These are phyloP conservation scores for Chaetoceros tenuissimus DNA, from an alignment of 108 stramenopile genomes.

Conservation along the genomic window DNA sequence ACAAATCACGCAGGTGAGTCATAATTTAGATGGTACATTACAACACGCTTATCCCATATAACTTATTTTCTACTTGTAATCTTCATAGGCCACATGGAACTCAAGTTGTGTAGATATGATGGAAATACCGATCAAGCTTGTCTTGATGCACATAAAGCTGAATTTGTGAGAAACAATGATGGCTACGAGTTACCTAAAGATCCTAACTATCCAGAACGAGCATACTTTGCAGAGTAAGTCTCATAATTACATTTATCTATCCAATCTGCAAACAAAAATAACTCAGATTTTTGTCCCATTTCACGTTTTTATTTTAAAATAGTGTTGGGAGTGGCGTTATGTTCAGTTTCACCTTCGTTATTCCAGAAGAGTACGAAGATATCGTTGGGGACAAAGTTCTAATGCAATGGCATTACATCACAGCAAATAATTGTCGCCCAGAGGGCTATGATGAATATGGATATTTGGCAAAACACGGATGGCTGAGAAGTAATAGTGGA, in stretches of 20 bases:
- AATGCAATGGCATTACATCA: constrained; percentile 32
- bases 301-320: neutral
- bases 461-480: neutral
- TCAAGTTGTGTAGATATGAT: neutral
- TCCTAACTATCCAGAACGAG: constrained; percentile 25
- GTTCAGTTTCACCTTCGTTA: constrained; percentile 13
- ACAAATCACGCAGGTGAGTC: neutral
- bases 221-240: constrained; percentile 11
- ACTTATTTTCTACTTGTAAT: neutral
- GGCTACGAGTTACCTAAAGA: constrained; percentile 20
- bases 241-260: constrained; percentile 6
- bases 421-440: constrained; percentile 23
- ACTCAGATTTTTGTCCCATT: neutral
- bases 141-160: constrained; percentile 14
- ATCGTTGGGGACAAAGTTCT: constrained; percentile 20
- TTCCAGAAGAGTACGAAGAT: constrained; percentile 8
- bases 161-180: constrained; percentile 22
- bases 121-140: constrained; percentile 9
- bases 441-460: constrained; percentile 23
- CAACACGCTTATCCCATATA: neutral
- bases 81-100: neutral
- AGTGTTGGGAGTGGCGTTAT: constrained; percentile 8
- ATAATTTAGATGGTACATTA: neutral
- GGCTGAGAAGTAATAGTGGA: too few relatives aligned
- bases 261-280: neutral